Conservation (phyloP, 306 rosid genomes). For the Mucuna pruriens region DNA sequence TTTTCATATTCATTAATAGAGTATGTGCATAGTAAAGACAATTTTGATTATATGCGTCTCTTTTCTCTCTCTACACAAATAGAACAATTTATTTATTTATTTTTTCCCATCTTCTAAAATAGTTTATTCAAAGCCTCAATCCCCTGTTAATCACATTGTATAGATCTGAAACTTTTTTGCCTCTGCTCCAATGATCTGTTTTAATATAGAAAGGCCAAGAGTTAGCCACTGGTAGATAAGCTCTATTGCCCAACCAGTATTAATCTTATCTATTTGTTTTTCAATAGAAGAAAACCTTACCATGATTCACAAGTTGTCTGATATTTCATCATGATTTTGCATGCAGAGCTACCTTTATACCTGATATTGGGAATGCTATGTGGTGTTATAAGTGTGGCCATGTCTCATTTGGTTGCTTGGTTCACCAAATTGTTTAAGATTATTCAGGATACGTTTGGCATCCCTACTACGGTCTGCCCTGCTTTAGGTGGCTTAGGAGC, state of each 20-base stretch:
- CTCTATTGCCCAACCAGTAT: neutral
- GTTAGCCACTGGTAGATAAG: neutral
- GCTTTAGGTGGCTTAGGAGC: conserved; percentile 98
- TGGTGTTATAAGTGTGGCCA: conserved; percentile 91
- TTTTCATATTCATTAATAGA: conserved; percentile 12
- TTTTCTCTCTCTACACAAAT: neutral
- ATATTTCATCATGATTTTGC: conserved; percentile 44
- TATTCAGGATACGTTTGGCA: conserved; percentile 82
- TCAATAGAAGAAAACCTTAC: neutral
- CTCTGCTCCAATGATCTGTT: conserved; percentile 1
- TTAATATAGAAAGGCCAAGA: neutral
- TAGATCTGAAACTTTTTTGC: neutral
- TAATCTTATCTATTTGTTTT: neutral
- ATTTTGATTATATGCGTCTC: neutral
- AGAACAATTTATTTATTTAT: neutral
- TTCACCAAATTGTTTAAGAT: conserved; percentile 70
- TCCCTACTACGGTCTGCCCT: conserved; percentile 91
- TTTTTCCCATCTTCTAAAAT: neutral
- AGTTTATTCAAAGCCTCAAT: neutral
- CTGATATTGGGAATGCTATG: conserved; percentile 98
- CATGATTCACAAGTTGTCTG: conserved; percentile 32
- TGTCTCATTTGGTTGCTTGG: conserved; percentile 88
- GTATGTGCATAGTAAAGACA: neutral
- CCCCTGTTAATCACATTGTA: neutral
- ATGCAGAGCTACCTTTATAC: conserved; percentile 93